Percentiles rank a stretch among this genome's conserved stretches.
Conservation (phyloP, 1,284 basidiomycete species). For the Apiotrichum akiyoshidainum region DNA sequence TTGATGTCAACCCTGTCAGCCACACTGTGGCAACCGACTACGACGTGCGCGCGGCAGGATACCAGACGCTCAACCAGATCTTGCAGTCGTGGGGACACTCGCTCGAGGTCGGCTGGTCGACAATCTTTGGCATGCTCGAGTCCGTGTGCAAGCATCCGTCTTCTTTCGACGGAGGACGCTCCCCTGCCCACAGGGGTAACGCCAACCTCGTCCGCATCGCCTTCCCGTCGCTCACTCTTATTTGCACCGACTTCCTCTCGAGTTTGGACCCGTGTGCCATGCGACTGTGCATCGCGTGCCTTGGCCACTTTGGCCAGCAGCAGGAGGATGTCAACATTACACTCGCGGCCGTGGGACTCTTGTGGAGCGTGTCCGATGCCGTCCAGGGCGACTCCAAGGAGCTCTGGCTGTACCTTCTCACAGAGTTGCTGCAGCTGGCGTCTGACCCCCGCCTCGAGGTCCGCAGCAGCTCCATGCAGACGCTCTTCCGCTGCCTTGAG, state of each 20-base stretch:
- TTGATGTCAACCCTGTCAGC: conserved; percentile 54
- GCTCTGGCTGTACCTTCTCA: conserved; percentile 86
- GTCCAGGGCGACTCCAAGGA: conserved; percentile 77
- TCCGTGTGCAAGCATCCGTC: conserved; percentile 62
- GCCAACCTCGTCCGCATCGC: conserved; percentile 61
- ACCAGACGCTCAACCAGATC: conserved; percentile 84
- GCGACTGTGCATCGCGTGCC: conserved; percentile 78
- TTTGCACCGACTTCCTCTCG: conserved; percentile 83
- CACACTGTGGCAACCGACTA: conserved; percentile 46
- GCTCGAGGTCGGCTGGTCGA: conserved; percentile 85
- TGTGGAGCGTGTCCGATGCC: conserved; percentile 92
- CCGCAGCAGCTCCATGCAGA: conserved; percentile 88
- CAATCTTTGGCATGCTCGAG: conserved; percentile 83
- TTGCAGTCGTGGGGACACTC: conserved; percentile 88
- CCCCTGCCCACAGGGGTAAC: conserved; percentile 28
- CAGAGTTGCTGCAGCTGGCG: conserved; percentile 77
- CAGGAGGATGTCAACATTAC: conserved; percentile 89
- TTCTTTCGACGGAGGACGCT: neutral
- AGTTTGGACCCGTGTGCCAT: conserved; percentile 75
- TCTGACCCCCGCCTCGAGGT: conserved; percentile 81
- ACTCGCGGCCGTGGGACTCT: conserved; percentile 79
- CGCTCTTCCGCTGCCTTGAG: conserved; percentile 87
- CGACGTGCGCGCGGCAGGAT: conserved; percentile 79
- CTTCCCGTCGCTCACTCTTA: conserved; percentile 87
- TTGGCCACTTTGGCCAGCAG: conserved; percentile 87